phyloP scores from a whole-genome alignment of 805 yeast species.

The Metahyphopichia silvanorum region DNA sequence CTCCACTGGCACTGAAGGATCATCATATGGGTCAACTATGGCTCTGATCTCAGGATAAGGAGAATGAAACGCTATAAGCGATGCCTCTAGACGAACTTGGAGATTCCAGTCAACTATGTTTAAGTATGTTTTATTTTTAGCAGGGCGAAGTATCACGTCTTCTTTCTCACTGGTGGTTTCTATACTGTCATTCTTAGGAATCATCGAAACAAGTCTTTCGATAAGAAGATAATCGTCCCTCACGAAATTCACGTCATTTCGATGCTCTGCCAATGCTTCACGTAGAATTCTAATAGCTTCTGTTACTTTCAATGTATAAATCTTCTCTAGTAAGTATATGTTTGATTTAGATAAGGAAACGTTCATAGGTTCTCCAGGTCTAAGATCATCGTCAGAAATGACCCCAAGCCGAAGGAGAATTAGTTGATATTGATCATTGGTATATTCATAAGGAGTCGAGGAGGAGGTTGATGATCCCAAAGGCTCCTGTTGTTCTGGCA shows the following conservation, averaged over 20 bases:
- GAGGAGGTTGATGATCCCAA: not conserved
- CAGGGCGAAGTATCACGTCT: not conserved
- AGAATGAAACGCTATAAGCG: slow-evolving; percentile 34
- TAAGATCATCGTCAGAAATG: not conserved
- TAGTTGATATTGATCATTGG: not conserved
- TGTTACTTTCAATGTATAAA: slow-evolving; percentile 16
- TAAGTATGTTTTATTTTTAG: slow-evolving; percentile 18
- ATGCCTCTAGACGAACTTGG: slow-evolving; percentile 35
- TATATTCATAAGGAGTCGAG: not conserved
- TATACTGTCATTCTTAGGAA: slow-evolving; percentile 12
- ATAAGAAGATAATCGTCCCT: slow-evolving; percentile 31
- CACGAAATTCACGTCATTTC: slow-evolving; percentile 33
- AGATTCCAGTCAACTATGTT: slow-evolving; percentile 30
- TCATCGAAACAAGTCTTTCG: slow-evolving; percentile 19
- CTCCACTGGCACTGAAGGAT: slow-evolving; percentile 27
- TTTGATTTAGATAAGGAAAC: not conserved
- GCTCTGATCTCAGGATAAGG: slow-evolving; percentile 42
- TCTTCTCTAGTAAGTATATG: slow-evolving; percentile 26
- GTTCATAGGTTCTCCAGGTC: not conserved
- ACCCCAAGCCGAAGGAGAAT: not conserved
- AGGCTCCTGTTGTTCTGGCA: not conserved
- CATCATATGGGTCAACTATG: slow-evolving; percentile 38
- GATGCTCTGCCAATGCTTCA: slow-evolving; percentile 32
- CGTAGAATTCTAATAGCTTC: slow-evolving; percentile 31
- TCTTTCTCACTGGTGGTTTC: slow-evolving; percentile 5